phyloP scores from a whole-genome alignment of 805 yeast species.

The Grigorovia yakushimaensis region DNA sequence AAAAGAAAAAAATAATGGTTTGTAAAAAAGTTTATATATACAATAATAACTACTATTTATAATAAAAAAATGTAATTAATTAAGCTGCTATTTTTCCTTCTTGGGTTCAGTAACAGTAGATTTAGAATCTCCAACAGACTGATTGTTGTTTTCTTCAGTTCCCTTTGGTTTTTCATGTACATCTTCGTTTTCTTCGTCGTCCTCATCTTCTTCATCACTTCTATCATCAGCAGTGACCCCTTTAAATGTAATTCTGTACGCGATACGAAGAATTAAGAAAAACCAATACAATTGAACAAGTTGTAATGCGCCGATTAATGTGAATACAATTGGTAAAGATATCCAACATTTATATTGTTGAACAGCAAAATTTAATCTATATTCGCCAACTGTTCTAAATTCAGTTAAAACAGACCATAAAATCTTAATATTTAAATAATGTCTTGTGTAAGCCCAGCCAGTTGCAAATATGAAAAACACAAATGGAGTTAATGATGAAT shows the following conservation, averaged over 20 bases:
- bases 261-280: constrained; percentile 66
- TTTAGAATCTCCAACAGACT: background rate
- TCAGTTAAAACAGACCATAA: constrained; percentile 81
- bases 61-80: too few species aligned
- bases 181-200: constrained; percentile 6
- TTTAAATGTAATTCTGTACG: constrained; percentile 50
- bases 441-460: constrained; percentile 85
- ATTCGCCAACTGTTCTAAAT: constrained; percentile 78
- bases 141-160: constrained; percentile 16
- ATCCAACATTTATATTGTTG: constrained; percentile 96
- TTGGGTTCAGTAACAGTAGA: background rate
- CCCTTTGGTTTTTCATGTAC: too few species aligned
- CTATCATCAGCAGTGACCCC: constrained; percentile 72
- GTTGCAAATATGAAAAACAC: constrained; percentile 58
- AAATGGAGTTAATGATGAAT: constrained; percentile 52
- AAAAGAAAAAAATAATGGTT: background rate
- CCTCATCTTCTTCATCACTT: constrained; percentile 58
- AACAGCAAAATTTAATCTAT: constrained; percentile 69
- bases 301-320: constrained; percentile 69
- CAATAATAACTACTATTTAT: too few species aligned
- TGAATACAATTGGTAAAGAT: constrained; percentile 82
- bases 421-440: constrained; percentile 69
- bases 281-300: constrained; percentile 85
- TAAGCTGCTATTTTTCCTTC: background rate
- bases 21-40: background rate